Conservation (phyloP, 106 monocot genomes). For the Phalaenopsis equestris region DNA sequence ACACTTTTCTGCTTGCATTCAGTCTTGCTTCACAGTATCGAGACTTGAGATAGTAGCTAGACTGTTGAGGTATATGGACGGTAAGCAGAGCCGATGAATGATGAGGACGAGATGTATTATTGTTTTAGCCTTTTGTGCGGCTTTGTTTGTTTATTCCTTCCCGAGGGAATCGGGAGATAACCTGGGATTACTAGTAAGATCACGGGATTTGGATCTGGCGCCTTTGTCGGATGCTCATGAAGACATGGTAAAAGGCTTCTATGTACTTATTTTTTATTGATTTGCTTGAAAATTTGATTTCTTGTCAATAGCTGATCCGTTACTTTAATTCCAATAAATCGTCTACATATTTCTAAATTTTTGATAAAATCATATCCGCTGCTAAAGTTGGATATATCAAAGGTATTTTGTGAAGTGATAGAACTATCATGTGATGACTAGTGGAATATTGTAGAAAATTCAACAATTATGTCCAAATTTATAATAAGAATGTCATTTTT, state of each 20-base stretch:
- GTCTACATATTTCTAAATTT: too few relatives aligned
- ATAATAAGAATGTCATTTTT: neutral
- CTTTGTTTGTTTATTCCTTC: slow-evolving; percentile 3
- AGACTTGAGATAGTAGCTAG: neutral
- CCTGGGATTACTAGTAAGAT: neutral
- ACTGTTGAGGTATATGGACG: neutral
- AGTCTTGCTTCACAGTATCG: neutral
- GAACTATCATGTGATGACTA: neutral
- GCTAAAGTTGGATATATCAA: neutral
- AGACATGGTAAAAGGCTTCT: slow-evolving; percentile 3
- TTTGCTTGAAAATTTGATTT: neutral
- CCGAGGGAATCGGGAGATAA: slow-evolving; percentile 7
- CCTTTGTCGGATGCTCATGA: slow-evolving; percentile 5
- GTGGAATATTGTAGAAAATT: neutral
- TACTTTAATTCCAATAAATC: neutral
- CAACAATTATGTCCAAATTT: neutral
- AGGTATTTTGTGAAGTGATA: neutral
- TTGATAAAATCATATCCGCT: neutral
- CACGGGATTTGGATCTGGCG: neutral
- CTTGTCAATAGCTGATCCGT: neutral
- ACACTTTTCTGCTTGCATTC: neutral
- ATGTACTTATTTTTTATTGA: neutral
- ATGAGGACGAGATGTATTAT: slow-evolving; percentile 17
- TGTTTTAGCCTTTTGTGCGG: slow-evolving; percentile 10
- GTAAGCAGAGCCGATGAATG: slow-evolving; percentile 5